A percentile compares a stretch with the other conserved stretches of the same genome.
Conservation (phyloP, 1,139 yeast species). For the Candida anutae region DNA sequence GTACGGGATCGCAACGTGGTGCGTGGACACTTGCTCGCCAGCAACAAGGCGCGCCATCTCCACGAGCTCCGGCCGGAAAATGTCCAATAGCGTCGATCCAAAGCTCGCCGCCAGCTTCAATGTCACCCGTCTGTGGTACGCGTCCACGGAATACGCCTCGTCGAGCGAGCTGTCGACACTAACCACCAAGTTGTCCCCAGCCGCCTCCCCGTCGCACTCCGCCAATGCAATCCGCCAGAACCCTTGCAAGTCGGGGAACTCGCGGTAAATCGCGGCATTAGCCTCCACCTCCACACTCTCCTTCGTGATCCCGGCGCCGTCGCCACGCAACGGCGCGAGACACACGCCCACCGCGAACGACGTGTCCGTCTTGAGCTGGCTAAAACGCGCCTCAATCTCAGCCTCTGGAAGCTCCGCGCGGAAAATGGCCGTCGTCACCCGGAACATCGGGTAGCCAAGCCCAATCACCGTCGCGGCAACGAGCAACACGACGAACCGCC, state of each 20-base stretch:
- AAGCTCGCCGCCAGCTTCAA: slow-evolving; percentile 18
- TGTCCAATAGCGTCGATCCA: slow-evolving; percentile 26
- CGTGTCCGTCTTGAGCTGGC: slow-evolving; percentile 26
- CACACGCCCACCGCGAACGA: slow-evolving; percentile 50
- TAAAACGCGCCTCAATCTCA: slow-evolving; percentile 37
- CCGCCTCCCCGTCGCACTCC: slow-evolving; percentile 1
- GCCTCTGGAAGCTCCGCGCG: slow-evolving; percentile 66
- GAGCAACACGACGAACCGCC: slow-evolving; percentile 15
- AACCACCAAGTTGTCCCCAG: background rate
- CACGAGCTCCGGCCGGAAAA: slow-evolving; percentile 30
- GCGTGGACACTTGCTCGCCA: slow-evolving; percentile 6
- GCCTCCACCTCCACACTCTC: slow-evolving; percentile 23
- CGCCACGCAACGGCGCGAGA: slow-evolving; percentile 30
- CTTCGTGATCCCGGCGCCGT: slow-evolving; percentile 13
- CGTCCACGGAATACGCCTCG: slow-evolving; percentile 3
- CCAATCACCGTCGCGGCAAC: slow-evolving; percentile 25
- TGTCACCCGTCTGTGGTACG: slow-evolving; percentile 8
- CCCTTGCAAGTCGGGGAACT: slow-evolving; percentile 15
- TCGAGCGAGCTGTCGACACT: background rate
- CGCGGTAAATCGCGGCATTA: slow-evolving; percentile 14
- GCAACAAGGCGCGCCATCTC: slow-evolving; percentile 12
- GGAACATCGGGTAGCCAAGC: slow-evolving; percentile 75
- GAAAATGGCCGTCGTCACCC: slow-evolving; percentile 60
- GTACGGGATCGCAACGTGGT: slow-evolving; percentile 41
- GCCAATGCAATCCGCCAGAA: slow-evolving; percentile 24